Base-by-base conservation (phyloP, 495 filamentous ascomycete genomes). In the Darksidea phi region DNA sequence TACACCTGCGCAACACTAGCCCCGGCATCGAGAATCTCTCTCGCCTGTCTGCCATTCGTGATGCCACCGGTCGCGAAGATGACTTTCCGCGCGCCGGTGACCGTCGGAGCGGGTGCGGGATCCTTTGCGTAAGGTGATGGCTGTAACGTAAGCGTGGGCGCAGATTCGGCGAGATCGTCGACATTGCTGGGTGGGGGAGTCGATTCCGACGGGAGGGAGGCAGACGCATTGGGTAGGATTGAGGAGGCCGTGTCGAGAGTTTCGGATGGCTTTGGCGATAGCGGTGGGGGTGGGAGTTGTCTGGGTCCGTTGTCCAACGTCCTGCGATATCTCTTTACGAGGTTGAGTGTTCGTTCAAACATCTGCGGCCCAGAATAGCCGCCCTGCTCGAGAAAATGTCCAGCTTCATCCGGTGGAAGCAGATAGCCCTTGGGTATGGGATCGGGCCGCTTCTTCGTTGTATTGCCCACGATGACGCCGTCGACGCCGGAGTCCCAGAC, bases 391-490 rank as follows among this genome's bases (percentile, higher is more conserved):
- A 77, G 76, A 48, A 96, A 65, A 0, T 84, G 77, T 46, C 75
- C 66, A 67, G 84, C 80, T 70, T 97, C 93, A 63, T 82, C 83
- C 3, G 75, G 61, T 0, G 86, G 82, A 15, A 94, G 76, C 36
- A 76, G 72, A 54, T 85, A 83, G 7, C 84, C 86, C 34, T 79
- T 70, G 13, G 89, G 84, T 8, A 89, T 69, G n/a, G 88, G 73
- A 2, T 82, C 84, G 1, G 87, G 83, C 12, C 94, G 81, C 58
- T 82, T 80, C 73, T 91, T 95, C 1, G 94, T 98, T 0, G 94
- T 98, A 74, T 98, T 98, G 0, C 91, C 93, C n/a, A 98, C 93
- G 66, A 97, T 95, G 4, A 98, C 86, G 0, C 94, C 94, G 61
- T 95, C 90, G 4, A 97, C 90, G 10, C 91, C 91, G 43, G 88